Base-by-base conservation (phyloP, 1,284 basidiomycete genomes). In the Microbotryomycetes sp. region DNA sequence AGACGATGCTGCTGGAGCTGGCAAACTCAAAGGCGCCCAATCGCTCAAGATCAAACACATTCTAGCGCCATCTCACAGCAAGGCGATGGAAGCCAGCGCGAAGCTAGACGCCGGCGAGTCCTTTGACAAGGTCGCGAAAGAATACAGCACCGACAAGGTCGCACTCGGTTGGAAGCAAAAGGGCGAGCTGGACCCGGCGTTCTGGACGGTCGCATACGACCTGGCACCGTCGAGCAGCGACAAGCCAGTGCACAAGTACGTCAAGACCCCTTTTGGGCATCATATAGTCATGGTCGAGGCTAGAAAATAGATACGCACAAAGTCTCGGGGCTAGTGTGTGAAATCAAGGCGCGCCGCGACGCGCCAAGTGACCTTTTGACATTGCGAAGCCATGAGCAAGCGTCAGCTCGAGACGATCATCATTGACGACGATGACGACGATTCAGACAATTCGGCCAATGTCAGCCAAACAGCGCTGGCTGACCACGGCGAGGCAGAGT, bases 341-440 rank as follows among this genome's bases (percentile, higher is more conserved):
- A 41, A 18, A 18, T 41, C 35, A 18, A 9, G 35, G 35, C 35
- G 35, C 35, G 35, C 35, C 35, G 9, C 35, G 35, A 41, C 35
- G 35, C 35, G 35, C 35, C 11, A n/a, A n/a, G n/a, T n/a, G n/a
- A n/a, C n/a, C n/a, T n/a, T n/a, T n/a, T n/a, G n/a, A n/a, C n/a
- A 41, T 11, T 21, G n/a, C 4, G 46, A 24, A 28, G 56, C 48
- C 11, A 26, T 29, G 11, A 46, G 11, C 6, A 27, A 59, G 21
- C 61, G 56, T 2, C 30, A 35, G 15, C 28, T 49, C 31, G 61
- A 62, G 16, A 54, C 48, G 5, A 45, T 63, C 50, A 46, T 50
- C 2, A 57, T 63, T 45, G 45, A 51, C 51, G n/a, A 16, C 27
- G 53, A 53, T 24, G 52, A 49, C 7, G 61, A 63, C 23, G 54